A percentile compares a stretch with the other conserved stretches of the same genome.
These are phyloP conservation scores for Pseudocercospora pini-densiflorae DNA, from an alignment of 2,329 filamentous ascomycete genomes.

Conservation along the genomic window DNA sequence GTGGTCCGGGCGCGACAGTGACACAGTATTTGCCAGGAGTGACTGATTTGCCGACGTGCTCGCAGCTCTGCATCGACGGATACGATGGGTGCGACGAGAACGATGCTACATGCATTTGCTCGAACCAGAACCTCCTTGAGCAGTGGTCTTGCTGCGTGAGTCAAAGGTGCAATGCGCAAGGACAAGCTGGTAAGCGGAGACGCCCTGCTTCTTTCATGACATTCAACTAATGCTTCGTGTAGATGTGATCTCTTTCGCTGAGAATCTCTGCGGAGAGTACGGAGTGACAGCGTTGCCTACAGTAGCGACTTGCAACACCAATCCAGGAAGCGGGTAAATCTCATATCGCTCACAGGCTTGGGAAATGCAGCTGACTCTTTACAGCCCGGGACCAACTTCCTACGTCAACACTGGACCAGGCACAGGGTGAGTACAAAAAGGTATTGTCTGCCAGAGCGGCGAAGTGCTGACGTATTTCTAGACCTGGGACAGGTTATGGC, in stretches of 20 bases:
- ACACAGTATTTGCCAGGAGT: background rate
- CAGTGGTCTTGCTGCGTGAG: background rate
- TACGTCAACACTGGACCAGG: background rate
- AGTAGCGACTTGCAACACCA: background rate
- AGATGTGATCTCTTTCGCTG: constrained; percentile 4
- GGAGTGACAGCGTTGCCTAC: constrained; percentile 6
- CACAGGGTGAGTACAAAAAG: too few species aligned
- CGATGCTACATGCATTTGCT: constrained; percentile 12
- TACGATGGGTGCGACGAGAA: constrained; percentile 5
- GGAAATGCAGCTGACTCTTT: too few species aligned
- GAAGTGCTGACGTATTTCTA: too few species aligned
- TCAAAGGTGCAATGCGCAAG: background rate
- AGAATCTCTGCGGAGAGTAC: constrained; percentile 7
- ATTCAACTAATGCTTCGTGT: background rate
- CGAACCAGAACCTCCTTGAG: constrained; percentile 12
- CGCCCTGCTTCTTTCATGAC: background rate
- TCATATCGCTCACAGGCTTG: constrained; percentile 2
- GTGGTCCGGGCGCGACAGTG: background rate
- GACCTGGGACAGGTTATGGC: too few species aligned
- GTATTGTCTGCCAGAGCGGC: too few species aligned
- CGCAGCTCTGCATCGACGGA: constrained; percentile 5
- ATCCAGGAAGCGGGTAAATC: constrained; percentile 16
- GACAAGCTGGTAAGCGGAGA: background rate
- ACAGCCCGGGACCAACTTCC: background rate
- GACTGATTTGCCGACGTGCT: background rate